Percentiles rank a stretch among this genome's conserved stretches.
Evolutionary conservation across 176 grass and related monocot species (phyloP).

Genomic region (Zea mays): Zm-B73-REFERENCE-NAM-5.0 NC_050100.1:209158001-209158500

Average conservation of each 20-base stretch:
- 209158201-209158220: background rate
- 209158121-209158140: conserved; percentile 25
- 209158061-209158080: conserved; percentile 21
- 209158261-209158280: background rate
- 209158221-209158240: conserved; percentile 20
- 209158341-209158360: conserved; percentile 14
- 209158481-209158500: background rate
- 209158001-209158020: background rate
- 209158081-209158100: conserved; percentile 46
- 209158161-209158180: conserved; percentile 24
- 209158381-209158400: background rate
- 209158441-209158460: background rate
- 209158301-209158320: conserved; percentile 18
- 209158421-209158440: conserved; percentile 14
- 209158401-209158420: background rate
- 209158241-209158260: conserved; percentile 17
- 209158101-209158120: conserved; percentile 31
- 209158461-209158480: conserved; percentile 1
- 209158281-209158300: conserved; percentile 1
- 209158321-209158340: background rate
- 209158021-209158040: conserved; percentile 17
- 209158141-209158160: conserved; percentile 11
- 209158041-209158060: conserved; percentile 2
- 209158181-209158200: conserved; percentile 38
- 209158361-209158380: conserved; percentile 4